Base-by-base conservation (phyloP, 2,329 filamentous ascomycete species). In the Whalleya microplaca region DNA sequence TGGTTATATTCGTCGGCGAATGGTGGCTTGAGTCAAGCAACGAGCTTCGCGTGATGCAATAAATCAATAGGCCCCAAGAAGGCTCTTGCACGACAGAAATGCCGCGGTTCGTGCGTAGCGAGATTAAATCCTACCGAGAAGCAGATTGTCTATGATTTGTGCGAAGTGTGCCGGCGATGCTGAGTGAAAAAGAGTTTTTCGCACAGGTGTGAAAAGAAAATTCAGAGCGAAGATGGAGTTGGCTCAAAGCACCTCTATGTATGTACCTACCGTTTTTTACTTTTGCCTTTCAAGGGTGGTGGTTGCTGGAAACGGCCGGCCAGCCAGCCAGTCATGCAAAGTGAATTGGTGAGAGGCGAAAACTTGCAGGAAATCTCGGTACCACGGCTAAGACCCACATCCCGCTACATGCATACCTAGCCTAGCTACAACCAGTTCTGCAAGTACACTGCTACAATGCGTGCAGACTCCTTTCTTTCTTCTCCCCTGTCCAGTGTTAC, bases 321-420 rank as follows among this genome's bases (percentile, higher is more conserved):
- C 54, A 62, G 23, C 2, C 43, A 56, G 27, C 56, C 54, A 60
- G 44, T 55, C 45, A 57, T 45, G 23, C 47, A 44, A 53, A 47
- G 41, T 56, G 48, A 47, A 51, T 59, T 51, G 42, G 43, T 55
- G 32, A 53, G 52, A 58, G 57, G 55, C 47, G 45, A 60, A 60
- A 57, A 58, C 52, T 27, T 60, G 60, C 57, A 56, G 45, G 57
- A 53, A 60, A 62, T 56, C 54, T 60, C 29, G 10, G 32, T 37
- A 37, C 32, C 32, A 37, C 32, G 8, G 32, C 32, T 8, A 12
- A 37, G 32, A 37, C 32, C 32, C 32, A 37, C 32, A 5, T 37
- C 5, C 32, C 7, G 14, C 4, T 27, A 27, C 23, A 9, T 27
- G 9, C 23, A 27, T 27, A 27, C 23, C 23, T 27, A 27, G 9